phyloP scores from a whole-genome alignment of 2,329 filamentous ascomycete genomes.

The Aspergillus sp. region DNA sequence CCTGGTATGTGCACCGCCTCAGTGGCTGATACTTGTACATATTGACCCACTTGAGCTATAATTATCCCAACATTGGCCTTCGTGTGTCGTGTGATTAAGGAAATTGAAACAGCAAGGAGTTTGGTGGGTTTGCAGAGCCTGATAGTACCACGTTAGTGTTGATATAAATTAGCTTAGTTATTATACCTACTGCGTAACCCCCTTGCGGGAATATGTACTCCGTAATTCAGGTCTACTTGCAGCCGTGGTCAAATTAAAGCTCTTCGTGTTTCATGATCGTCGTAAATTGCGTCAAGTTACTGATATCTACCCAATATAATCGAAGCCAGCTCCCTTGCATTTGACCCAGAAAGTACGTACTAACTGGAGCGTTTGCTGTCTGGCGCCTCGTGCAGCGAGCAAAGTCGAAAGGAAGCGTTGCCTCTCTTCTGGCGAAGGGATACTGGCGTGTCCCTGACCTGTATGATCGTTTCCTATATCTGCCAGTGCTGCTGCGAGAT shows the following conservation, averaged over 20 bases:
- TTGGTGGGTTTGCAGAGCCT: neutral
- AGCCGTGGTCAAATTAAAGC: neutral
- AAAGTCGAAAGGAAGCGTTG: conserved; percentile 44
- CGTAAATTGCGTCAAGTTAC: conserved; percentile 8
- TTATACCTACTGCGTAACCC: neutral
- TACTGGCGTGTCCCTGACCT: conserved; percentile 21
- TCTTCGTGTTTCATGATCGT: neutral
- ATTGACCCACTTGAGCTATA: conserved; percentile 12
- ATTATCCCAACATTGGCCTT: neutral
- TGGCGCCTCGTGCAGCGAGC: conserved; percentile 38
- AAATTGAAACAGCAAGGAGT: neutral
- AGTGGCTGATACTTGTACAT: conserved; percentile 19
- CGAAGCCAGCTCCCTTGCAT: conserved; percentile 44
- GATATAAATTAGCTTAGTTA: neutral
- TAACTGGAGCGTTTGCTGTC: conserved; percentile 38
- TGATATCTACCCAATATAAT: conserved; percentile 33
- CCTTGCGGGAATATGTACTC: neutral
- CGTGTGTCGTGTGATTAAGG: neutral
- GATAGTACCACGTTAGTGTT: neutral
- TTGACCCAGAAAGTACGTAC: conserved; percentile 46
- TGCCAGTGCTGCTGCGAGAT: conserved; percentile 38
- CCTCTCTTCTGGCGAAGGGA: conserved; percentile 36
- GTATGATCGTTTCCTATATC: conserved; percentile 25
- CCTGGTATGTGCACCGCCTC: conserved; percentile 24
- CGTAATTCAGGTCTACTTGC: conserved; percentile 1